Evolutionary conservation across 805 yeast genomes (phyloP), one percentile per base, ranked within the genome.

Genomic region (Yueomyces sp.): DNA sequence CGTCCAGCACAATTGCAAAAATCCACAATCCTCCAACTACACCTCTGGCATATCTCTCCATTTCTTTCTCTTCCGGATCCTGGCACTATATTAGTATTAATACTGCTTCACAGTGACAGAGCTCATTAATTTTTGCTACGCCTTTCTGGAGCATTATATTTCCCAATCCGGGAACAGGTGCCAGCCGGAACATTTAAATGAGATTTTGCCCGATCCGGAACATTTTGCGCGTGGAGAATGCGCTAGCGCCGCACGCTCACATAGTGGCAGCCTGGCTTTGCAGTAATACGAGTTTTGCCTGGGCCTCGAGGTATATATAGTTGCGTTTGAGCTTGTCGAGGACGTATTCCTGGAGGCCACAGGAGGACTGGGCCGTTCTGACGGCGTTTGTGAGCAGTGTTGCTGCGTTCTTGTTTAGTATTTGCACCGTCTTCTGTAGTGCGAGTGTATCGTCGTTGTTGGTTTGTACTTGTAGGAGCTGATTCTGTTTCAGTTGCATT

Each of bases 341-440:
- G 8, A 59, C 50, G 36, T 49, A 51, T 41, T 59, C 64, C 44
- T 55, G 53, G 29, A 59, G 40, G 4, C 64, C 64, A 44, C 63
- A 58, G 6, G 60, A 47, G 40, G 43, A 43, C 38, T 56, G 50
- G 2, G 62, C 52, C n/a, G 55, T 54, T 29, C 42, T 48, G 6
- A 42, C 44, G 1, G 59, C 57, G 34, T 59, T 59, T 12, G 45
- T 34, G 12, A 56, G 44, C 19, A 56, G 45, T 3, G 55, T 52
- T 28, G 40, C 43, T 5, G 56, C 53, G 37, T 59, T 59, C 44
- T 58, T 57, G 48, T 48, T 38, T 37, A 59, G 43, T 3, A 55
- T 42, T 1, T 42, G 45, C 29, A 43, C 40, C 4, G 50, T 45
- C 40, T 49, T 52, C 4, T 30, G 30, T n/a, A 38, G 30, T 5